Evolutionary conservation across 2,329 filamentous ascomycete genomes (phyloP).

Genomic region (Zymoseptoria passerinii): DNA sequence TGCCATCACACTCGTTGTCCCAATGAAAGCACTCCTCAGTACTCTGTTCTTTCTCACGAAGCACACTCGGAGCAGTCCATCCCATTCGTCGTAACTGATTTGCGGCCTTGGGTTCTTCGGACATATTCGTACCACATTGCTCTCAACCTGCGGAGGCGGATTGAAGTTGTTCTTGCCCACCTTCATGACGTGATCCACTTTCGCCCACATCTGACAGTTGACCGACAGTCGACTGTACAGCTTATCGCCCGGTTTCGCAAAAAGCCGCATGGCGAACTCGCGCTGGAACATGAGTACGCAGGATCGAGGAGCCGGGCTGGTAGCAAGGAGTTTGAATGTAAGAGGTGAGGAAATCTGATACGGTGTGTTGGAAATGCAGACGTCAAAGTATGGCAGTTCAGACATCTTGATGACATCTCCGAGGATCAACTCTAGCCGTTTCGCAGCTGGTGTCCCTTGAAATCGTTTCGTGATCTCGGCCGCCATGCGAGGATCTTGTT

Average conservation of each 20-base stretch:
- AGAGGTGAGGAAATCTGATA: slow-evolving; percentile 82
- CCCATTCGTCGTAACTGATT: slow-evolving; percentile 92
- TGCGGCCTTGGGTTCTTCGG: slow-evolving; percentile 78
- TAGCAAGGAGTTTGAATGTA: slow-evolving; percentile 79
- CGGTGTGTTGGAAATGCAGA: slow-evolving; percentile 72
- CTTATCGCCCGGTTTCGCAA: slow-evolving; percentile 78
- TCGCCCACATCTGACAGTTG: slow-evolving; percentile 88
- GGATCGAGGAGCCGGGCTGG: slow-evolving; percentile 70
- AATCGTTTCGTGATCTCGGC: slow-evolving; percentile 91
- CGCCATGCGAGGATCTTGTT: slow-evolving; percentile 93
- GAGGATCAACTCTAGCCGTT: slow-evolving; percentile 76
- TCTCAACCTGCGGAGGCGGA: slow-evolving; percentile 87
- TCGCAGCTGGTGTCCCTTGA: slow-evolving; percentile 76
- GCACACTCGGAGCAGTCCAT: slow-evolving; percentile 73
- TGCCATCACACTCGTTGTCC: slow-evolving; percentile 68
- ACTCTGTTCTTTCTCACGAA: slow-evolving; percentile 91
- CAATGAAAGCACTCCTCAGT: slow-evolving; percentile 70
- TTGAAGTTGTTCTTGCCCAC: slow-evolving; percentile 96
- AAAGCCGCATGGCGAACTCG: slow-evolving; percentile 84
- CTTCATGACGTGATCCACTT: slow-evolving; percentile 70
- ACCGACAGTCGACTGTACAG: slow-evolving; percentile 86
- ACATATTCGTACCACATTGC: slow-evolving; percentile 79
- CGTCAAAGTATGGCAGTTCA: slow-evolving; percentile 68
- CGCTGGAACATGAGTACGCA: slow-evolving; percentile 95
- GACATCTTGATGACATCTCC: slow-evolving; percentile 87